phyloP scores from a whole-genome alignment of 2,329 filamentous ascomycete species.

The Daldinia sp. region DNA sequence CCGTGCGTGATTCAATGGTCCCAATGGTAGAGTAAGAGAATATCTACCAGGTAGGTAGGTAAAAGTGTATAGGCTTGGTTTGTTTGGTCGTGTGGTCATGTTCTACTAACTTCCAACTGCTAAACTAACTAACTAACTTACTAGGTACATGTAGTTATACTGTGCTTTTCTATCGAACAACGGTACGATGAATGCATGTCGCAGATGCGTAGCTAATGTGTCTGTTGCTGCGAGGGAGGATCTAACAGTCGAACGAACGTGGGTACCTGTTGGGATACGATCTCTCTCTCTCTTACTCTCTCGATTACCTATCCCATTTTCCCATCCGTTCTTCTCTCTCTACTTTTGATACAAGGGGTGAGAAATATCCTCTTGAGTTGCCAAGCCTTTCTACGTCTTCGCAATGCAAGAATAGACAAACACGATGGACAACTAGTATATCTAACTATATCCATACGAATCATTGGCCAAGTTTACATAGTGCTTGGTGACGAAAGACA shows the following conservation, averaged over 20 bases:
- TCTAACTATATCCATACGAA: slow-evolving; percentile 15
- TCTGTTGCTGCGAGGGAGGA: slow-evolving; percentile 29
- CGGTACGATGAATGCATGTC: slow-evolving; percentile 4
- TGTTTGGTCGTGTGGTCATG: slow-evolving; percentile 1
- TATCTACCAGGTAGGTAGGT: no score
- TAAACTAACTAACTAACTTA: no score
- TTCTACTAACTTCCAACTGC: background rate
- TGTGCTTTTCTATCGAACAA: slow-evolving; percentile 7
- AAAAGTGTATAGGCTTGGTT: background rate
- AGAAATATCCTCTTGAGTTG: slow-evolving; percentile 7
- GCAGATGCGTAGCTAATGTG: slow-evolving; percentile 7
- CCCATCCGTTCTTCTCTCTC: slow-evolving; percentile 13
- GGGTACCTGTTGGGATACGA: slow-evolving; percentile 32
- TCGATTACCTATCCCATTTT: background rate
- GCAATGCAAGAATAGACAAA: slow-evolving; percentile 16
- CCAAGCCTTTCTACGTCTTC: slow-evolving; percentile 3
- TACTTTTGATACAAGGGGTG: slow-evolving; percentile 26
- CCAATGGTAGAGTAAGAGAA: background rate
- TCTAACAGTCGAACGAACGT: slow-evolving; percentile 39
- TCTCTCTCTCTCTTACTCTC: slow-evolving; percentile 14
- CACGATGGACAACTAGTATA: slow-evolving; percentile 18
- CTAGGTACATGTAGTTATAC: background rate
- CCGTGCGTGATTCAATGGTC: background rate
- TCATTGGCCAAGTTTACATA: slow-evolving; percentile 24
- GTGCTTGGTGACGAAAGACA: slow-evolving; percentile 8